Conservation (phyloP, 352 stramenopile genomes). For the Pythium biforme region DNA sequence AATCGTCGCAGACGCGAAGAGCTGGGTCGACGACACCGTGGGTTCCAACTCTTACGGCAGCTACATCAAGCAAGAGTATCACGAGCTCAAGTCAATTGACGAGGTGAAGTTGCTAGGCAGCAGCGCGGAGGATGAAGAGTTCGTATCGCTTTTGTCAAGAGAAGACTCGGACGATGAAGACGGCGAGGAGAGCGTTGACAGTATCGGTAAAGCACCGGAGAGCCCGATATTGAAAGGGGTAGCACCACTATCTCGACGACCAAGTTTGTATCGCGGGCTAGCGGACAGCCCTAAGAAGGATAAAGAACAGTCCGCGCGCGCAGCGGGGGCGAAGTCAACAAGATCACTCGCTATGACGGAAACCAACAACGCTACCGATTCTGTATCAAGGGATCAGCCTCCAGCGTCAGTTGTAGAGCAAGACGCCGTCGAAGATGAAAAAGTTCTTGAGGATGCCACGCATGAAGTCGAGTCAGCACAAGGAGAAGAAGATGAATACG, state of each 20-base stretch:
- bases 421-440: neutral
- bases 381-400: neutral
- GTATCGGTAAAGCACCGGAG: neutral
- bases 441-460: neutral
- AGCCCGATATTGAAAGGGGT: constrained; percentile 1
- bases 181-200: constrained; percentile 3
- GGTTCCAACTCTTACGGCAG: constrained; percentile 33
- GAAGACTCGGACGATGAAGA: constrained; percentile 22
- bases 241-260: constrained; percentile 21
- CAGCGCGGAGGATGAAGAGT: constrained; percentile 54
- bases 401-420: no score
- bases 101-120: constrained; percentile 48
- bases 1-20: constrained; percentile 66
- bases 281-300: constrained; percentile 7
- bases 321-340: neutral
- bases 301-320: neutral
- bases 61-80: constrained; percentile 70
- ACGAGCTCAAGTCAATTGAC: constrained; percentile 54
- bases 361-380: neutral
- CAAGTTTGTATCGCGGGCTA: constrained; percentile 23
- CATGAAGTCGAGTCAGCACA: neutral
- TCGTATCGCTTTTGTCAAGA: constrained; percentile 49
- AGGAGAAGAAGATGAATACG: neutral
- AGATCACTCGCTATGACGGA: neutral
- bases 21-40: constrained; percentile 58